Conservation (phyloP, 2,329 filamentous ascomycete genomes). For the Leptographium procerum region DNA sequence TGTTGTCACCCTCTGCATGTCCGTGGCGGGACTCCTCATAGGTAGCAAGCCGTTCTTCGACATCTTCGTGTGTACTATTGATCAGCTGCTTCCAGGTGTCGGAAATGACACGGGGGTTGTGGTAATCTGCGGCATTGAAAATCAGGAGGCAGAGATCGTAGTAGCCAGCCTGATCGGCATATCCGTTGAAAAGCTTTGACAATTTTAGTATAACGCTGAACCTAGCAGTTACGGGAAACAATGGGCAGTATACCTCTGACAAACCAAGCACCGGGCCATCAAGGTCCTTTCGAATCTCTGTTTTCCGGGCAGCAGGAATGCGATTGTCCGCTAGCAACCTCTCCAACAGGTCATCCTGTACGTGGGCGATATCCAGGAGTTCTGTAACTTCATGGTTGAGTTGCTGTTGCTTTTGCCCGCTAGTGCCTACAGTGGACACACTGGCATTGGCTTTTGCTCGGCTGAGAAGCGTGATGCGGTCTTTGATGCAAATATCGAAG, state of each 20-base stretch:
- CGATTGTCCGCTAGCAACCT: constrained; percentile 63
- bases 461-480: constrained; percentile 80
- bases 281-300: constrained; percentile 54
- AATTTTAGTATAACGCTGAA: not conserved
- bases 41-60: constrained; percentile 28
- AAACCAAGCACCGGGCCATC: constrained; percentile 70
- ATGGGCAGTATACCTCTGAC: constrained; percentile 47
- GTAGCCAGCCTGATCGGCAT: constrained; percentile 77
- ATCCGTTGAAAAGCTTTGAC: constrained; percentile 75
- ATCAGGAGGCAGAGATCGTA: constrained; percentile 89
- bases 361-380: constrained; percentile 82
- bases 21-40: constrained; percentile 26
- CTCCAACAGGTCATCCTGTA: constrained; percentile 84
- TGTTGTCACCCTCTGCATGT: constrained; percentile 7
- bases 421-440: constrained; percentile 65
- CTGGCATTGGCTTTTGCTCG: constrained; percentile 87
- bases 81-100: constrained; percentile 79
- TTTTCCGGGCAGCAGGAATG: constrained; percentile 50
- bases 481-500: constrained; percentile 68
- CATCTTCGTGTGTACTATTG: constrained; percentile 53
- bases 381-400: constrained; percentile 77
- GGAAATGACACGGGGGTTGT: constrained; percentile 73
- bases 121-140: constrained; percentile 83
- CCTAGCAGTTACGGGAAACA: no score
- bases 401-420: constrained; percentile 71